Evolutionary conservation across 345 rosid species (phyloP), one percentile per base, ranked within the genome.

Genomic region (Firmiana major): DNA sequence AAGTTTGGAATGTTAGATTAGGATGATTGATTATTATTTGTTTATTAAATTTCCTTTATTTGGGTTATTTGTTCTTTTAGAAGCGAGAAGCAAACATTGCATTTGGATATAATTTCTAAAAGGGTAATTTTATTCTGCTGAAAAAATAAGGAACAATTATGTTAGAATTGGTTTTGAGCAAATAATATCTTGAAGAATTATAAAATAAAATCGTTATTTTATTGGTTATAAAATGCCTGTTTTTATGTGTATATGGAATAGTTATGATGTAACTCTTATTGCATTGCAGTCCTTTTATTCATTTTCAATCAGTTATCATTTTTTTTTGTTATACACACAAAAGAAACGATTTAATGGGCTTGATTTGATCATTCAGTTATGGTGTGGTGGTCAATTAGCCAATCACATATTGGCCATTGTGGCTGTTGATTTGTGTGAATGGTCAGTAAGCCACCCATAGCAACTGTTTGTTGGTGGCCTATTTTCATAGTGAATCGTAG

Each of bases 401-500:
- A 84, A 15, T 85, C 85, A 79, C 86, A 84, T 79, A 64, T 77
- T 71, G 59, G 83, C 78, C 28, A 3, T 7, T 63, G 49, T 9
- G 71, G 87, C 81, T 65, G 46, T n/a, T 81, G 71, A 63, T 70
- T 81, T 87, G 79, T 89, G 89, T 87, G 89, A 89, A 84, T 87
- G 90, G 90, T 86, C 90, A 87, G 90, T 89, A 66, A 84, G 86
- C 85, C 85, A 89, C 88, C 89, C 7, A 87, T 40, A 85, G 7
- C 49, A 77, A 28, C 57, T 15, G 40, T 69, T 1, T 79, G 63
- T 63, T 83, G 68, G 11, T 77, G 81, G 79, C 76, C 43, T 78
- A 17, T 26, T 69, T 75, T 69, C 54, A 73, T 9, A 31, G 84
- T 71, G 75, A 51, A 76, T 38, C 67, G 21, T 59, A 75, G 63